These are phyloP conservation scores for Lasiodiplodia theobromae DNA, from an alignment of 2,329 filamentous ascomycete genomes.

Conservation along the genomic window DNA sequence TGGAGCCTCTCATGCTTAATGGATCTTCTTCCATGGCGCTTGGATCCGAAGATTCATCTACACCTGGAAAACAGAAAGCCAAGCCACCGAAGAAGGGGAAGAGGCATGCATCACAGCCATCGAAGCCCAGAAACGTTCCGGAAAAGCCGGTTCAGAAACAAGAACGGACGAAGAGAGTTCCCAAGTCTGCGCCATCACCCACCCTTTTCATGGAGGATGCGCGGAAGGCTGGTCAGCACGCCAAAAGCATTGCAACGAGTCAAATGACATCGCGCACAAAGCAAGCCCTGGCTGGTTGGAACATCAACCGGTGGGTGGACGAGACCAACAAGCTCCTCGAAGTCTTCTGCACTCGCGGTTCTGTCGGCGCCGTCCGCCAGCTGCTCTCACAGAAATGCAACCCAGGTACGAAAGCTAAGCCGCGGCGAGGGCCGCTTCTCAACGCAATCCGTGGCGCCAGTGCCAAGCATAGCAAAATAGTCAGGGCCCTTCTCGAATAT, in stretches of 20 bases:
- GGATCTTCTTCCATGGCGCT: background rate
- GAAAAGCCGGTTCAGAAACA: background rate
- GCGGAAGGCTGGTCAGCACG: background rate
- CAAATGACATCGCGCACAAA: background rate
- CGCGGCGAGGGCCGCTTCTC: slow-evolving; percentile 1
- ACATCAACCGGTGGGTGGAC: background rate
- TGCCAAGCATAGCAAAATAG: background rate
- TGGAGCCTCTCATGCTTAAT: background rate
- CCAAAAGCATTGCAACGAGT: background rate
- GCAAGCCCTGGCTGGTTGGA: background rate
- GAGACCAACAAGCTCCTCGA: background rate
- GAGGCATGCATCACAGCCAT: background rate
- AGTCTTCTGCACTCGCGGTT: background rate
- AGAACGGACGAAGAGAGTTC: background rate
- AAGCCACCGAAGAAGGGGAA: background rate
- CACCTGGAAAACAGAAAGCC: background rate
- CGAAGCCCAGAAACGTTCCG: background rate
- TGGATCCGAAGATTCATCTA: too few relatives aligned
- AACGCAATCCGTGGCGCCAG: slow-evolving; percentile 13
- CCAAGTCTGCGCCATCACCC: background rate
- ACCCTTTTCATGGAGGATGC: slow-evolving; percentile 6
- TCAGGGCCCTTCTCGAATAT: background rate
- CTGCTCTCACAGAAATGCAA: slow-evolving; percentile 5
- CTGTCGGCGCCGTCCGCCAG: background rate
- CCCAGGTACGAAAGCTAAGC: slow-evolving; percentile 11